Base-by-base conservation (phyloP, 371 early-diverging fungal species). In the Mucor mucedo region DNA sequence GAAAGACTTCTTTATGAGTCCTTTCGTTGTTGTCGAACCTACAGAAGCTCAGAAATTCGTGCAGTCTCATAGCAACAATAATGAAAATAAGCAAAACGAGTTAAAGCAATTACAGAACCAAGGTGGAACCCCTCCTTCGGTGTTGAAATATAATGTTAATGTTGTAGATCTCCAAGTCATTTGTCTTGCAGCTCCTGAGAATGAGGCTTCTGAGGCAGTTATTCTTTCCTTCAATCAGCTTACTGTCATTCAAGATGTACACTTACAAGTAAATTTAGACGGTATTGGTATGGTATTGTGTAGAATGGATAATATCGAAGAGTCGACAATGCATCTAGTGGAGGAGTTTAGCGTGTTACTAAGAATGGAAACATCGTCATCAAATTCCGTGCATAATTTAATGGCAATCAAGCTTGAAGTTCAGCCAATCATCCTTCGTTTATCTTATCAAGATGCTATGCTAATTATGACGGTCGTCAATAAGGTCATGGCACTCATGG, bases 221-320 rank as follows among this genome's bases (percentile, higher is more conserved):
- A 82, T 96, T 9, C 80, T 98, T 27, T 85, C 87, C 0, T 85
- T 92, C 8, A 83, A 91, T 29, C 91, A 95, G 55, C 75, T 97
- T 0, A 77, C 87, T 13, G 62, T 94, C 6, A 71, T 85, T 8
- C 91, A 92, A 65, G 87, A 93, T 53, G 72, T 84, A 13, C 72
- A 86, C 11, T 72, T 90, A 55, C 77, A 84, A 0, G 65, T 93
- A 5, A 77, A 85, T 14, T 76, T 95, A 35, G 86, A 93, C 21
- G 86, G 92, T 32, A 83, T 96, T 44, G 91, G 95, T 32, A 92
- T 97, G 87, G 83, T 90, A 14, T 78, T 98, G 50, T 97, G 97
- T 80, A 87, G 87, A 28, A 94, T 97, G 90, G 90, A 94, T 69
- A 80, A 83, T 47, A 72, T 87, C 13, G 81, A 84, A 5, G 89